Percentiles rank a stretch among this genome's conserved stretches.
Evolutionary conservation across 345 rosid species (phyloP).

Genomic region (Rhodamnia argentea): DNA sequence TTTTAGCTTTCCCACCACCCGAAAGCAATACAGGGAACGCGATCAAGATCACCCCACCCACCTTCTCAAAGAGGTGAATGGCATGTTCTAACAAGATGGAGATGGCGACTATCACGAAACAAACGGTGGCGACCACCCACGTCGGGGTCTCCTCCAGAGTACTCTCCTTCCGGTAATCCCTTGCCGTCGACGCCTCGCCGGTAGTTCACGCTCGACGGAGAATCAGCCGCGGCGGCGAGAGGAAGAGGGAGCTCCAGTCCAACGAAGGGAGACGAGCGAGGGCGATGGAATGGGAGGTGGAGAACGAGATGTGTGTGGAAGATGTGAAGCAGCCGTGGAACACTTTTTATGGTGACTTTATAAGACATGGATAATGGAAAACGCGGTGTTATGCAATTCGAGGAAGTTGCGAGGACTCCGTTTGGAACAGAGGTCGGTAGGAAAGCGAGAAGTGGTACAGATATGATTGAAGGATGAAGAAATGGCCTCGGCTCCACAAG

Average conservation of each 20-base stretch:
- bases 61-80: constrained; percentile 24
- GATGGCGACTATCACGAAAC: constrained; percentile 25
- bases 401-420: too few relatives aligned
- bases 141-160: constrained; percentile 29
- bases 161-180: not conserved
- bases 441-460: too few relatives aligned
- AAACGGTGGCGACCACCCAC: constrained; percentile 40
- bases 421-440: too few relatives aligned
- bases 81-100: constrained; percentile 27
- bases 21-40: not conserved
- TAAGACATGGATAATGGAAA: too few relatives aligned
- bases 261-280: not conserved
- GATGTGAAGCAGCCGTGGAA: not conserved
- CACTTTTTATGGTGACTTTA: too few relatives aligned
- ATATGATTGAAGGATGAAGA: too few relatives aligned
- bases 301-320: not conserved
- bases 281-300: too few relatives aligned
- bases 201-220: not conserved
- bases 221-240: not conserved
- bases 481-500: too few relatives aligned
- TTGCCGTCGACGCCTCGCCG: not conserved
- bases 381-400: too few relatives aligned
- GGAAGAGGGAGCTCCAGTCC: too few relatives aligned
- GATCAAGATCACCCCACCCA: not conserved
- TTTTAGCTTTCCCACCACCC: not conserved